These are phyloP conservation scores for Dentipellis sp. DNA, from an alignment of 768 basidiomycete species.

Conservation along the genomic window DNA sequence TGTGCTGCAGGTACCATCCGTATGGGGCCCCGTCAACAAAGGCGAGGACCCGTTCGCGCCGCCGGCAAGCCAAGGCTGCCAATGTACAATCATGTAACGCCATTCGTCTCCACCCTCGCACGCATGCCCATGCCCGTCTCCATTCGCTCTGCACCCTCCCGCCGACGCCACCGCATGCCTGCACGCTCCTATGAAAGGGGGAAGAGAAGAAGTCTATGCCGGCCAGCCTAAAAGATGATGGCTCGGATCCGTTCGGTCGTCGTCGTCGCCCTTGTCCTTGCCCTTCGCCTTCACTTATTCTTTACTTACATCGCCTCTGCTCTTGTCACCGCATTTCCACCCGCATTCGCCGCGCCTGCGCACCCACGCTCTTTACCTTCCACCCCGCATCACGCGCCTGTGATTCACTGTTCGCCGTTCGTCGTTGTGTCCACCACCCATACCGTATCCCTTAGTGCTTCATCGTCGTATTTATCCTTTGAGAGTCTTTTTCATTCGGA, in stretches of 20 bases:
- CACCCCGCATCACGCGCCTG: not conserved
- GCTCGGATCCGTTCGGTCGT: no score
- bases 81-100: slow-evolving; percentile 2
- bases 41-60: slow-evolving; percentile 90
- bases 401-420: not conserved
- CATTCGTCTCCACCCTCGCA: not conserved
- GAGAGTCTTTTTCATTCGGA: not conserved
- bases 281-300: not conserved
- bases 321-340: no score
- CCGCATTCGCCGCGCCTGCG: not conserved
- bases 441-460: not conserved
- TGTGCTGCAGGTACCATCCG: slow-evolving; percentile 68
- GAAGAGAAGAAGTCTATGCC: not conserved
- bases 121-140: not conserved
- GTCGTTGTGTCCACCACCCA: not conserved
- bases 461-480: not conserved
- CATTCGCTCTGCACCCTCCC: no score
- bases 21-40: slow-evolving; percentile 94
- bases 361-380: not conserved
- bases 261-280: not conserved
- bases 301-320: not conserved
- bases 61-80: slow-evolving; percentile 41
- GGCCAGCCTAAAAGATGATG: not conserved
- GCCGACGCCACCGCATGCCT: not conserved
- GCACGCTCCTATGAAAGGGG: not conserved